Base-by-base conservation (phyloP, 192 early-diverging fungal species). In the Coemansia sp. region DNA sequence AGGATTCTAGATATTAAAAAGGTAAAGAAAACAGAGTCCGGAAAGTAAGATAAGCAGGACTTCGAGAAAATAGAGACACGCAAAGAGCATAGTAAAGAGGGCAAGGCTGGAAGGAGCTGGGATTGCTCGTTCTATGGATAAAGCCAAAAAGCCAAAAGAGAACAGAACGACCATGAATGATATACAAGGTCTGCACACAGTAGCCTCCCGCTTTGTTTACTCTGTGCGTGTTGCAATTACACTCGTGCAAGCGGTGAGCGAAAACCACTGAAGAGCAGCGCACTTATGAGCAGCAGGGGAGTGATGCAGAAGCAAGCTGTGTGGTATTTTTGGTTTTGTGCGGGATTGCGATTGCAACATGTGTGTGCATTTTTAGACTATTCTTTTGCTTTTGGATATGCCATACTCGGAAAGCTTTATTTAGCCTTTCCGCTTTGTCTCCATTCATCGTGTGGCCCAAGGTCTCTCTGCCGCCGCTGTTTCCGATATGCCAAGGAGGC, bases 1-100 rank as follows among this genome's bases (percentile, higher is more conserved):
- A 30, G 39, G 23, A 1, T 43, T 43, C 59, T 28, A 18, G 59
- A 43, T 61, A 61, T 40, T 40, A 61, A 45, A 45, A 28, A 30
- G 59, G 20, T 30, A 16, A 45, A 43, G 2, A n/a, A 25, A n/a
- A 16, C 3, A 16, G 18, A 1, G 16, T 10, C 5, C 10, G 43
- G 43, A 46, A 46, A 46, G 43, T 5, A 13, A 46, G 6, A 46
- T n/a, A n/a, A 16, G 18, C 18, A 10, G 43, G 16, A n/a, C 5
- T 20, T 46, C 13, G 10, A 35, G 43, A n/a, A 18, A n/a, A 18
- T 46, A 20, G 18, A 46, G 18, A 46, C 3, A 15, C 37, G 37
- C 7, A 51, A 51, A 51, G 21, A 10, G 48, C 25, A 51, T 51
- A 8, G 48, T 12, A 26, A 51, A 26, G 7, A 51, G 48, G 8